A percentile compares a stretch with the other conserved stretches of the same genome.
Evolutionary conservation across 2,329 filamentous ascomycete genomes (phyloP).

Genomic region (Cordyceps tenuipes): DNA sequence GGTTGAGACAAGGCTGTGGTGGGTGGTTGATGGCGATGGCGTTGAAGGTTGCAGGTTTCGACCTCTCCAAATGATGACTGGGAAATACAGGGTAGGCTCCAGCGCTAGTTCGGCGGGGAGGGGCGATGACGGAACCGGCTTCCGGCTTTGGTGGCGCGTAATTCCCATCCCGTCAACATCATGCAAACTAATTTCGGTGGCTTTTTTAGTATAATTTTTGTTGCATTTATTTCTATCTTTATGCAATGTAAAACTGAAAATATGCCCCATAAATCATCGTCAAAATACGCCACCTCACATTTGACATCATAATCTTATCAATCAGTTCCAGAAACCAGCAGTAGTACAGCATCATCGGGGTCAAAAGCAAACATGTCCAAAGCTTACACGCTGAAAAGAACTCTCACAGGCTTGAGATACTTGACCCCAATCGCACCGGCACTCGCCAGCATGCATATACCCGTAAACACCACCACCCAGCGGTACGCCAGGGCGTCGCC

Average conservation of each 20-base stretch:
- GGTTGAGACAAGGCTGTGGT: background rate
- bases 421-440: background rate
- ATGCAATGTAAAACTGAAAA: background rate
- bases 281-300: background rate
- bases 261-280: background rate
- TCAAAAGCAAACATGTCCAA: background rate
- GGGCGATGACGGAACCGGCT: constrained; percentile 5
- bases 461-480: constrained; percentile 5
- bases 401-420: background rate
- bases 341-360: no score
- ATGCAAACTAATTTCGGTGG: no score
- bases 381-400: background rate
- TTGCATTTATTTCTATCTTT: background rate
- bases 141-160: background rate
- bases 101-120: background rate
- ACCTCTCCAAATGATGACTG: background rate
- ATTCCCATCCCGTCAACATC: no score
- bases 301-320: background rate
- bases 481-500: background rate
- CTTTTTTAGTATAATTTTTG: no score
- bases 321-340: background rate
- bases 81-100: background rate
- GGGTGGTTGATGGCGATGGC: background rate
- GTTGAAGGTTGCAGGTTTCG: background rate
- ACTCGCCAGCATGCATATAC: constrained; percentile 4